Evolutionary conservation across 352 stramenopile genomes (phyloP), one percentile per base, ranked within the genome.

Genomic region (Pythium periplocum): DNA sequence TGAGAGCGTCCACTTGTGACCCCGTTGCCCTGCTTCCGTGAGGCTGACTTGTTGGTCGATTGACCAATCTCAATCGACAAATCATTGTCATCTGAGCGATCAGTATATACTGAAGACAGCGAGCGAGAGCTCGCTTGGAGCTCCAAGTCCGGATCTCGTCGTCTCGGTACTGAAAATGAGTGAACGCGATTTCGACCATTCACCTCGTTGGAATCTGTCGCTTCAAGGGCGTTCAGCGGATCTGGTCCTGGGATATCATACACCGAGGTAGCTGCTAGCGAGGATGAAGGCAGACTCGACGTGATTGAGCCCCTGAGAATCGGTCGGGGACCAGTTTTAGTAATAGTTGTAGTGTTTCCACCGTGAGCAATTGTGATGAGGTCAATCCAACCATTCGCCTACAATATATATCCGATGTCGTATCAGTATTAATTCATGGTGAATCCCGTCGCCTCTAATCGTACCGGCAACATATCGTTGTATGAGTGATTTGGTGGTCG

Each of bases 361-460:
- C 44, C 31, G n/a, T 48, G 8, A n/a, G 8, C 44, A 11, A 48
- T 30, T 2, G 51, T 44, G 38, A 69, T 37, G 9, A 86, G 55
- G 39, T 92, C 79, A 9, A 87, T 59, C 82, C 82, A 92, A 9
- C 77, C 79, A 43, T 92, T 86, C 12, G 66, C 72, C 81, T 90
- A 42, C 9, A 53, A 7, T 12, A 8, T 10, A 42, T 0, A 42
- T 42, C 38, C 17, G 17, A 26, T 26, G 17, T 26, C 17, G 17
- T 26, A 26, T 26, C 17, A 26, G 17, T 26, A 26, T 26, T 26
- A 26, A 0, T 26, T 26, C 17, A 26, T 26, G 17, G 17, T 26
- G 17, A 26, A 26, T 26, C 17, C 17, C 17, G 17, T 26, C 17
- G 17, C 17, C 17, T 26, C 17, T 26, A 26, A 26, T 26, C 76